Evolutionary conservation across 1,284 basidiomycete genomes (phyloP), one percentile per base, ranked within the genome.

Genomic region (Fomitiporia mediterranea): DNA sequence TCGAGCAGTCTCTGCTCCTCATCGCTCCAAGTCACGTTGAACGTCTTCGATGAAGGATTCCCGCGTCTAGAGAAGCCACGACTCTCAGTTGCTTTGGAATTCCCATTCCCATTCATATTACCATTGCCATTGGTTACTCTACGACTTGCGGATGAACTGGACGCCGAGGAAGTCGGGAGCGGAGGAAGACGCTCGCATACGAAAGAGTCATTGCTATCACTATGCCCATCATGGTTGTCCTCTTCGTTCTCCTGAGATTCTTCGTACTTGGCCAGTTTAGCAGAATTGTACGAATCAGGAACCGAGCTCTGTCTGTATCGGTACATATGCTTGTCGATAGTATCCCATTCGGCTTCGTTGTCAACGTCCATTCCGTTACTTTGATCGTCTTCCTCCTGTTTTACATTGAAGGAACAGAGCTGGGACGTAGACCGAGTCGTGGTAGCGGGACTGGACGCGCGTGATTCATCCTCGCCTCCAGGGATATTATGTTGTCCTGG

Each of bases 1-100:
- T 90, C 88, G 0, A 91, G 76, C 17, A 86, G 71, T 60, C 86
- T 83, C 63, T 91, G 89, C 63, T 91, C 89, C 0, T 79, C 80
- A 19, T 81, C 73, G 0, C 82, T 79, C 89, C 89, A 91, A 1
- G 83, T 77, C 58, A 84, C 81, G 66, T 89, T 90, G 71, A 87
- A 90, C 23, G 88, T 90, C 58, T 86, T 84, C 0, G 82, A 71
- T 63, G 74, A 79, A 2, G 63, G 34, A 63, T 56, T 39, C 66
- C 19, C 54, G 15, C 38, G 39, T 25, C 27, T 23, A 4, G 25
- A 42, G 30, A 40, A 35, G 13, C 25, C 19, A 17, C 13, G 13
- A 11, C n/a, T 51, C 37, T 15, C 2, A n/a, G 39, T 17, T 4
- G 37, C 37, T 13, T 15, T 19, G 28, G 15, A 7, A 34, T 9